These are phyloP conservation scores for Aquilaria yunnanensis DNA, from an alignment of 345 rosid species.

Conservation along the genomic window DNA sequence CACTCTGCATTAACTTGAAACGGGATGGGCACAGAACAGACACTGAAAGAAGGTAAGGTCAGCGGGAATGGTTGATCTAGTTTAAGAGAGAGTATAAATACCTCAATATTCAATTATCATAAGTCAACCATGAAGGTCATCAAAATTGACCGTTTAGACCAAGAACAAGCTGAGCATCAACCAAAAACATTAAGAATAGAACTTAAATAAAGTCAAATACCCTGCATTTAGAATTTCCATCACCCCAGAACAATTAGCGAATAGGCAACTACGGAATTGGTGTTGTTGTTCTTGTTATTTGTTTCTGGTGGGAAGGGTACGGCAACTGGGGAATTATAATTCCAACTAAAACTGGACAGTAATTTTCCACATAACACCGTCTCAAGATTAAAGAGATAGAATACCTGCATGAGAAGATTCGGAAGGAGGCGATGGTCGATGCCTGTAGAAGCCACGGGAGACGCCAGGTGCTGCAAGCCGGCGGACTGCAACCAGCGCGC, in stretches of 20 bases:
- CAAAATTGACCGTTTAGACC: not conserved
- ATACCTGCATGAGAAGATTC: slow-evolving; percentile 88
- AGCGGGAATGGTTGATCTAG: too few species aligned
- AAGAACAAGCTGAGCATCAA: not conserved
- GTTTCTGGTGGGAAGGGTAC: too few species aligned
- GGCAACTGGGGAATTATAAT: too few species aligned
- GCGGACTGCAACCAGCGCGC: slow-evolving; percentile 99
- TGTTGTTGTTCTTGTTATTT: too few species aligned
- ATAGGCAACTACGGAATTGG: too few species aligned
- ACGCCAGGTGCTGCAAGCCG: slow-evolving; percentile 99
- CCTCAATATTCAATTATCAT: too few species aligned
- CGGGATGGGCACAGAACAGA: too few species aligned
- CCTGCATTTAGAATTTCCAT: not conserved
- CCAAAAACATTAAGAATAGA: not conserved
- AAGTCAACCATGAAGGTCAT: not conserved
- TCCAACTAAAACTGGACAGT: not conserved
- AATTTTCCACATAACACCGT: not conserved
- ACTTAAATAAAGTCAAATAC: not conserved
- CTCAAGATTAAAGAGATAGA: not conserved
- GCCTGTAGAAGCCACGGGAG: slow-evolving; percentile 79
- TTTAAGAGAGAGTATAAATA: too few species aligned
- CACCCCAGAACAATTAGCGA: too few species aligned
- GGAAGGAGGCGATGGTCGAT: slow-evolving; percentile 85
- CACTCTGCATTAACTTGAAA: too few species aligned
- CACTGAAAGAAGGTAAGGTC: too few species aligned